Evolutionary conservation across 352 stramenopile species (phyloP).

Genomic region (Phytopythium delawarense): DNA sequence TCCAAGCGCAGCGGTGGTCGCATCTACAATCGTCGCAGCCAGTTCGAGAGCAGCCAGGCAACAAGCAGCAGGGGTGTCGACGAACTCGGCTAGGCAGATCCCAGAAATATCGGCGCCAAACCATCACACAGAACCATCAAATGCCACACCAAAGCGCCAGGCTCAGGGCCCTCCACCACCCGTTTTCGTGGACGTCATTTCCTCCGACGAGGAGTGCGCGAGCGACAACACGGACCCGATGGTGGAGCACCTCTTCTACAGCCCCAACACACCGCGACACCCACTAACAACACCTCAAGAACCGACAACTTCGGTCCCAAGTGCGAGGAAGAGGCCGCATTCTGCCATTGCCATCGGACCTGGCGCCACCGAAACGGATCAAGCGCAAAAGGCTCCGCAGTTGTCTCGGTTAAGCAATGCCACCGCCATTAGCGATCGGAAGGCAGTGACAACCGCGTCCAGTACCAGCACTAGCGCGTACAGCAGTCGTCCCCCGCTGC

Average conservation of each 20-base stretch:
- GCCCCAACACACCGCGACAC: constrained; percentile 52
- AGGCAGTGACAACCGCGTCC: background rate
- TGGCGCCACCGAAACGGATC: background rate
- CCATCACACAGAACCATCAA: background rate
- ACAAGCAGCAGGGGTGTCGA: constrained; percentile 6
- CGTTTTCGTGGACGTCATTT: constrained; percentile 59
- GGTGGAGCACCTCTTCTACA: constrained; percentile 76
- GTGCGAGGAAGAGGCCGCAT: constrained; percentile 10
- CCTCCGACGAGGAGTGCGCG: constrained; percentile 49
- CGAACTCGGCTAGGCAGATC: background rate
- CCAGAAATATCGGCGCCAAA: background rate
- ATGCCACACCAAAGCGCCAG: background rate
- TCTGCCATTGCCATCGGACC: background rate
- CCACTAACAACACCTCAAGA: background rate
- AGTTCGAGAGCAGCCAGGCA: constrained; percentile 5
- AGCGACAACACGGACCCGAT: constrained; percentile 72
- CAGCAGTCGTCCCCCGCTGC: background rate
- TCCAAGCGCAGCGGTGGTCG: background rate
- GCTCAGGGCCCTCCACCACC: constrained; percentile 10
- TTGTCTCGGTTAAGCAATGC: background rate
- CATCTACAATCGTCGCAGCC: constrained; percentile 1
- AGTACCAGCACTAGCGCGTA: background rate
- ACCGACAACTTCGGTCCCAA: constrained; percentile 26
- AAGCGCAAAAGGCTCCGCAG: background rate
- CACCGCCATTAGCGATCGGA: background rate